Base-by-base conservation (phyloP, 805 yeast genomes). In the Spencermartinsiella europaea region DNA sequence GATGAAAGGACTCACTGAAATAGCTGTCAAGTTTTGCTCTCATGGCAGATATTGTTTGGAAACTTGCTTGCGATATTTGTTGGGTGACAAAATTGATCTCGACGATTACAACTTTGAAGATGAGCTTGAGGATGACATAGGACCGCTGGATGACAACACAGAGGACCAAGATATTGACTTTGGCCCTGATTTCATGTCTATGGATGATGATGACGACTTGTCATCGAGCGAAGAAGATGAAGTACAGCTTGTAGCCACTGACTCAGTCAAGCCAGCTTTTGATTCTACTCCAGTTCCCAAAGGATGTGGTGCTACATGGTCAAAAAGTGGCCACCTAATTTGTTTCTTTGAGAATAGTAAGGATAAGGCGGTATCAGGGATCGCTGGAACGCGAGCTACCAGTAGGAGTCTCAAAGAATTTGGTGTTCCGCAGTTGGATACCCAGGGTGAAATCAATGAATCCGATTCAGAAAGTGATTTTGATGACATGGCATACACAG, bases 301-400 rank as follows among this genome's bases (percentile, higher is more conserved):
- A 59, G 93, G 89, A 7, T 90, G 96, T 68, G 96, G 96, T 7
- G 96, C 95, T 0, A 70, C 79, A 1, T 90, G 96, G 96, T 74
- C 95, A 0, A 74, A 79, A 10, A 75, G 78, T 2, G 96, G 96
- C 0, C 79, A 79, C 48, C 68, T 90, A 42, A 83, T 90, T 1
- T 86, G 95, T 59, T 90, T 90, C 58, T 88, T 87, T 65, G 76
- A 83, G 7, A 80, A 50, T 10, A 39, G 83, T 0, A 77, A 76
- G 42, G 72, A 39, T n/a, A 48, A 28, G 35, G 25, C 33, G 5
- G 10, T 12, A 12, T 16, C 34, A 15, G 34, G 21, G 5, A 4
- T n/a, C 19, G 7, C 21, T 7, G 27, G 15, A 16, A 25, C 31
- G 12, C 7, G 31, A 7, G 12, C 12, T 25, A 7, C 31, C 12